A percentile compares a stretch with the other conserved stretches of the same genome.
Conservation (phyloP, 2,329 filamentous ascomycete genomes). For the Zasmidium citrigriseum region DNA sequence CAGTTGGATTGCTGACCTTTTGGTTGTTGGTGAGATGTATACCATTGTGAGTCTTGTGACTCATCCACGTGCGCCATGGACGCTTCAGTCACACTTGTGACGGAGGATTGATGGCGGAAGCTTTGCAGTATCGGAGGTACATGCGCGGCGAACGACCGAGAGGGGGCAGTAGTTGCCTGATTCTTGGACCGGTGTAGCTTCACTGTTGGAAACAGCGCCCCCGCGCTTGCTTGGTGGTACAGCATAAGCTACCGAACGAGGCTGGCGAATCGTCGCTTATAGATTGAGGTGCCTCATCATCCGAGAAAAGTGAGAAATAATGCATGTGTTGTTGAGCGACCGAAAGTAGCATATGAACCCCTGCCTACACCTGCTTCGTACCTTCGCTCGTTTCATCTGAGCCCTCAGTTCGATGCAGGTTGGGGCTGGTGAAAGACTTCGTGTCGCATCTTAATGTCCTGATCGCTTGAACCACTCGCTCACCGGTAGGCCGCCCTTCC, state of each 20-base stretch:
- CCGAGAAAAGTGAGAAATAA: too few relatives aligned
- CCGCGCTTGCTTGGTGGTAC: neutral
- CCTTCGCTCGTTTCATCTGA: neutral
- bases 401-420: neutral
- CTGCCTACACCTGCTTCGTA: neutral
- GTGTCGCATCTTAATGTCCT: neutral
- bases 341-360: neutral
- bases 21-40: neutral
- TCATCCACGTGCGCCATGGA: too few relatives aligned
- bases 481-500: neutral
- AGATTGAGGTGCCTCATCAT: too few relatives aligned
- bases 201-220: neutral
- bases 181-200: neutral
- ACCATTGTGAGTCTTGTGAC: neutral
- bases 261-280: neutral
- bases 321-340: too few relatives aligned
- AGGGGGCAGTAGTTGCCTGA: neutral
- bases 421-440: neutral
- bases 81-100: too few relatives aligned
- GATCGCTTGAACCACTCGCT: neutral
- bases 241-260: neutral
- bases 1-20: neutral
- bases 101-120: too few relatives aligned
- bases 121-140: too few relatives aligned
- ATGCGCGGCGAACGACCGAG: neutral